Conservation (phyloP, 192 early-diverging fungal species). For the Globomyces pollinis-pini region DNA sequence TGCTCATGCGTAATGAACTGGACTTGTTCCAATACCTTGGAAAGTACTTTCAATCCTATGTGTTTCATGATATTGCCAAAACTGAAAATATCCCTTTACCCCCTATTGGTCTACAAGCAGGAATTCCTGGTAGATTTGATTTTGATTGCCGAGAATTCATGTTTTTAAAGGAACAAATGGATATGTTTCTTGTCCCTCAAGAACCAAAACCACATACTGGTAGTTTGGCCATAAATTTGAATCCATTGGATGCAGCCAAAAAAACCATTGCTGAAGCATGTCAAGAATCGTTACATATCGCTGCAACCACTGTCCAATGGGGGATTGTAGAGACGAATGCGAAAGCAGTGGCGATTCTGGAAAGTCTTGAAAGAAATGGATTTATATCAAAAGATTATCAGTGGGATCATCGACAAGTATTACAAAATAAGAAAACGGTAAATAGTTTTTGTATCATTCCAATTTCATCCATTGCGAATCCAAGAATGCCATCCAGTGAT, state of each 20-base stretch:
- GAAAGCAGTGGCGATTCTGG: neutral
- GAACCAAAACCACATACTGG: neutral
- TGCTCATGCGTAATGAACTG: neutral
- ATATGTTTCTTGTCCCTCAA: conserved; percentile 2
- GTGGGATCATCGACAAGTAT: neutral
- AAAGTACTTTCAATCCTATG: conserved; percentile 1
- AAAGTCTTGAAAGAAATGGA: neutral
- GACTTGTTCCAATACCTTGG: conserved; percentile 3
- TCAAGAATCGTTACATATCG: neutral
- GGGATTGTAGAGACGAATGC: neutral
- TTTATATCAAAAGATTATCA: neutral
- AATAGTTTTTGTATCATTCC: neutral
- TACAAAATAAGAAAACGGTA: conserved; percentile 1
- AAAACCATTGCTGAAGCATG: neutral
- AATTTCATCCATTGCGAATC: neutral
- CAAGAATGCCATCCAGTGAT: neutral
- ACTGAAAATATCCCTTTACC: neutral
- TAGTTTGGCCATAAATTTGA: neutral
- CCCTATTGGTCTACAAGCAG: neutral
- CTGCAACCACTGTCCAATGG: neutral
- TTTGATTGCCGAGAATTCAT: conserved; percentile 6
- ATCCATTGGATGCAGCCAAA: neutral
- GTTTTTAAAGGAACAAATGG: conserved; percentile 10
- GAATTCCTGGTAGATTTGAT: neutral
- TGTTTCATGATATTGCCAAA: neutral